phyloP scores from a whole-genome alignment of 805 yeast genomes.

The Saccharomyces cerevisiae region DNA sequence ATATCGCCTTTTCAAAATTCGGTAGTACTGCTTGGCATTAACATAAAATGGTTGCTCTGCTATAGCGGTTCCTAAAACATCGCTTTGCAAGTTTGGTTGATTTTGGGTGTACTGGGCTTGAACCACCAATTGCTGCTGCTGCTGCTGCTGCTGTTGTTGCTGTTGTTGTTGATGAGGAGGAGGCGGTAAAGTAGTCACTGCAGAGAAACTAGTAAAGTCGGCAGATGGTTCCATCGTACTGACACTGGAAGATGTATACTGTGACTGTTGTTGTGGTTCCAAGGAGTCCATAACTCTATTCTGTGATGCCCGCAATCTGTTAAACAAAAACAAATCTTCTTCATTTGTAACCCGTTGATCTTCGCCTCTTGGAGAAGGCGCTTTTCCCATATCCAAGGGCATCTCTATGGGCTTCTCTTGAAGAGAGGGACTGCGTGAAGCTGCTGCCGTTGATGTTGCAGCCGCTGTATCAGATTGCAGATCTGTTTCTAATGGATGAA shows the following conservation, averaged over 20 bases:
- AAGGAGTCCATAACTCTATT: not conserved
- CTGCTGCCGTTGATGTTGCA: not conserved
- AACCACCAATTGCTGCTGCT: not conserved
- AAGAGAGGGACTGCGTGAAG: not conserved
- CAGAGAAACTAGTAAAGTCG: not conserved
- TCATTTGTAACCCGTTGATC: not conserved
- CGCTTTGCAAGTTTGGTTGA: not conserved
- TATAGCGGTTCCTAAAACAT: constrained; percentile 14
- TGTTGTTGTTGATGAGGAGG: not conserved
- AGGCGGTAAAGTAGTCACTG: not conserved
- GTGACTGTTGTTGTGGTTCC: not conserved
- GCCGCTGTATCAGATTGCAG: not conserved
- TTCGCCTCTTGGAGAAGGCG: not conserved
- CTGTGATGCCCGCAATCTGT: not conserved
- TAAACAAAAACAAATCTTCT: not conserved
- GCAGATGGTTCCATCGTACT: not conserved
- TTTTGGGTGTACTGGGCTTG: not conserved
- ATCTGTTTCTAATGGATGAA: not conserved
- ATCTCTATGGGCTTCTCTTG: not conserved
- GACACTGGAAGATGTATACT: not conserved
- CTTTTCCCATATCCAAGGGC: not conserved
- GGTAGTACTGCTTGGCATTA: constrained; percentile 94
- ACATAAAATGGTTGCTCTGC: constrained; percentile 91
- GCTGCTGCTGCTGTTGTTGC: not conserved
- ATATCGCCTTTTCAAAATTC: constrained; percentile 84